A percentile compares a stretch with the other conserved stretches of the same genome.
phyloP scores from a whole-genome alignment of 768 basidiomycete species.

The Mycena maculata region DNA sequence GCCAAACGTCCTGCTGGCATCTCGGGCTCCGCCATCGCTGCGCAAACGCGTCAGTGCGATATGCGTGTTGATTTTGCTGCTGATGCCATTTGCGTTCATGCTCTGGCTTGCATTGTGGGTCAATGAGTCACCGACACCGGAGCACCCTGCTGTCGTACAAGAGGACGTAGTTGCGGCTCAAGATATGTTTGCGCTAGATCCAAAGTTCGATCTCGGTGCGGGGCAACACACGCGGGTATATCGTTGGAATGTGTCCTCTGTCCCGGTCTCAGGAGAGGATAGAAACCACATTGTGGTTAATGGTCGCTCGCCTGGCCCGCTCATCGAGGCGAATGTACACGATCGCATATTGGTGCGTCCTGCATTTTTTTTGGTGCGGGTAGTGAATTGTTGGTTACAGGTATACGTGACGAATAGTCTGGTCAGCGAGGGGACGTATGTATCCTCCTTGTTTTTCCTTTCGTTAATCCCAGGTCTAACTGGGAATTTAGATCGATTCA shows the following conservation, averaged over 20 bases:
- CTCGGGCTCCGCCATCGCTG: too few species aligned
- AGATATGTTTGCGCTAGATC: too few species aligned
- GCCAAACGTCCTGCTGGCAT: too few species aligned
- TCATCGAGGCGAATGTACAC: slow-evolving; percentile 51
- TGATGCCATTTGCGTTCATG: too few species aligned
- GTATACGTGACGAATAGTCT: slow-evolving; percentile 49
- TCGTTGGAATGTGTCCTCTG: slow-evolving; percentile 53
- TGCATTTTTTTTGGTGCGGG: slow-evolving; percentile 39
- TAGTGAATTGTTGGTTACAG: slow-evolving; percentile 26
- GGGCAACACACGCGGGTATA: slow-evolving; percentile 54
- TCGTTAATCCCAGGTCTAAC: slow-evolving; percentile 46
- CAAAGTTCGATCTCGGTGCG: too few species aligned
- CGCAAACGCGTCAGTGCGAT: too few species aligned
- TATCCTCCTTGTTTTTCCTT: slow-evolving; percentile 39
- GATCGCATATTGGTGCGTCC: slow-evolving; percentile 44
- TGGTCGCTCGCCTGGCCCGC: slow-evolving; percentile 53
- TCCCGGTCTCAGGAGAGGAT: slow-evolving; percentile 50
- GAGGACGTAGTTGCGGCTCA: too few species aligned
- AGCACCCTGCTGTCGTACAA: too few species aligned
- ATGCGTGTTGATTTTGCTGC: too few species aligned
- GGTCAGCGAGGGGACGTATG: slow-evolving; percentile 43
- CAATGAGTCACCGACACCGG: too few species aligned
- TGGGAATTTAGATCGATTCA: slow-evolving; percentile 43
- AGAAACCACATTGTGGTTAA: slow-evolving; percentile 60
- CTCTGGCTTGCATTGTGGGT: too few species aligned